Percentiles rank a stretch among this genome's conserved stretches.
Conservation (phyloP, 2,329 filamentous ascomycete species). For the Teratosphaeria destructans region DNA sequence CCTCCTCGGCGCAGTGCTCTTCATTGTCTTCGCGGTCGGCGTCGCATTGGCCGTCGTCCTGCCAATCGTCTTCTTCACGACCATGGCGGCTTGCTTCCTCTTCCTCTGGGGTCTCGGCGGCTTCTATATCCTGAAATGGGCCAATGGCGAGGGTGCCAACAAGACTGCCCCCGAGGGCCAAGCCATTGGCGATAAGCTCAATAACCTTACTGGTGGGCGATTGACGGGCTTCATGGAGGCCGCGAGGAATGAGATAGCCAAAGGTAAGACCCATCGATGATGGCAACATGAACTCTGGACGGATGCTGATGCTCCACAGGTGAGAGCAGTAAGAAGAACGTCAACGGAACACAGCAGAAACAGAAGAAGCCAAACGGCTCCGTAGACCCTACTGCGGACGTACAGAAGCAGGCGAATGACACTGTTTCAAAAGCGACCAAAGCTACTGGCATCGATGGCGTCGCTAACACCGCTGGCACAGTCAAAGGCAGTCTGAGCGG, state of each 20-base stretch:
- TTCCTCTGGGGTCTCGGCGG: conserved; percentile 58
- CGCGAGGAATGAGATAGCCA: conserved; percentile 7
- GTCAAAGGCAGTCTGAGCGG: conserved; percentile 21
- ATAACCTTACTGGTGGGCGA: conserved; percentile 29
- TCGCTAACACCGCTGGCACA: conserved; percentile 9
- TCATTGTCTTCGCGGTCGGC: conserved; percentile 58
- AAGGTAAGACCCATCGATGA: conserved; percentile 6
- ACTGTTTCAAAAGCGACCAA: conserved; percentile 8
- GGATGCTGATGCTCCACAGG: conserved; percentile 2
- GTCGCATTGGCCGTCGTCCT: conserved; percentile 58
- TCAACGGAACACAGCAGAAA: neutral
- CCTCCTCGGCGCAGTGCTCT: conserved; percentile 43
- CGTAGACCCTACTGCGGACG: neutral
- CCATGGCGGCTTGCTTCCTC: conserved; percentile 49
- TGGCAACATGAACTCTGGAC: conserved; percentile 8
- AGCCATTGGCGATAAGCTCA: conserved; percentile 33
- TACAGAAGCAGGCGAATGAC: conserved; percentile 11
- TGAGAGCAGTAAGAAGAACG: conserved; percentile 2
- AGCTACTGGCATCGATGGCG: conserved; percentile 11
- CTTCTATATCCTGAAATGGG: conserved; percentile 42
- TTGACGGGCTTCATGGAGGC: conserved; percentile 25
- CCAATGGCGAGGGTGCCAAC: conserved; percentile 13
- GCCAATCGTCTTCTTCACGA: conserved; percentile 58
- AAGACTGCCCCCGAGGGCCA: conserved; percentile 16
- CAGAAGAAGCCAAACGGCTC: conserved; percentile 5